A percentile compares a stretch with the other conserved stretches of the same genome.
These are phyloP conservation scores for Penicillium bovifimosum DNA, from an alignment of 495 filamentous ascomycete species.

Conservation along the genomic window DNA sequence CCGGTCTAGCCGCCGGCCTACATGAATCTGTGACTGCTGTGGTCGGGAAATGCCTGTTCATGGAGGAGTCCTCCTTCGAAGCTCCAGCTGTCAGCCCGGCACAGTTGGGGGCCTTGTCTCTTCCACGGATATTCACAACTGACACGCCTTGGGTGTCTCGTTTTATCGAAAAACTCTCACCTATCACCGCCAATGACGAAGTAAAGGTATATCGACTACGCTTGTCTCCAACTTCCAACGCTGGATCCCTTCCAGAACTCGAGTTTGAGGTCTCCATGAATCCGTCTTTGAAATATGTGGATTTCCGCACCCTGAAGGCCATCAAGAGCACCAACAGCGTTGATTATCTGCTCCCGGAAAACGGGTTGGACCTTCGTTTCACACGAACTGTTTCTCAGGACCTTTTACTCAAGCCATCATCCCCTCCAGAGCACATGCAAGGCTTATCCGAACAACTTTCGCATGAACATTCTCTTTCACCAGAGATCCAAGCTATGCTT, in stretches of 20 bases:
- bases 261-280: slow-evolving; percentile 29
- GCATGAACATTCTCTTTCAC: background rate
- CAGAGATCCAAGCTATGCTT: slow-evolving; percentile 7
- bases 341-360: slow-evolving; percentile 42
- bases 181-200: slow-evolving; percentile 5
- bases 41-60: slow-evolving; percentile 37
- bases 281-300: slow-evolving; percentile 1
- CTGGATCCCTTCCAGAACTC: slow-evolving; percentile 26
- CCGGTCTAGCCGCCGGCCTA: background rate
- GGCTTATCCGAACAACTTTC: slow-evolving; percentile 24
- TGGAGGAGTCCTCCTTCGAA: slow-evolving; percentile 20
- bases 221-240: slow-evolving; percentile 26
- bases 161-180: slow-evolving; percentile 25
- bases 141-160: slow-evolving; percentile 27
- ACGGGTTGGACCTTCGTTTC: slow-evolving; percentile 37
- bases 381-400: slow-evolving; percentile 31
- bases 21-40: slow-evolving; percentile 38
- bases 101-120: slow-evolving; percentile 28
- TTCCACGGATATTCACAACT: slow-evolving; percentile 29
- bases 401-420: slow-evolving; percentile 6
- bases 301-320: slow-evolving; percentile 25
- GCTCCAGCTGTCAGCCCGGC: slow-evolving; percentile 23
- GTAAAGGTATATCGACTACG: slow-evolving; percentile 24
- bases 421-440: slow-evolving; percentile 17
- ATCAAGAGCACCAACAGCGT: slow-evolving; percentile 29